phyloP scores from a whole-genome alignment of 768 basidiomycete species.

The Chalciporus pseudorubinellus region DNA sequence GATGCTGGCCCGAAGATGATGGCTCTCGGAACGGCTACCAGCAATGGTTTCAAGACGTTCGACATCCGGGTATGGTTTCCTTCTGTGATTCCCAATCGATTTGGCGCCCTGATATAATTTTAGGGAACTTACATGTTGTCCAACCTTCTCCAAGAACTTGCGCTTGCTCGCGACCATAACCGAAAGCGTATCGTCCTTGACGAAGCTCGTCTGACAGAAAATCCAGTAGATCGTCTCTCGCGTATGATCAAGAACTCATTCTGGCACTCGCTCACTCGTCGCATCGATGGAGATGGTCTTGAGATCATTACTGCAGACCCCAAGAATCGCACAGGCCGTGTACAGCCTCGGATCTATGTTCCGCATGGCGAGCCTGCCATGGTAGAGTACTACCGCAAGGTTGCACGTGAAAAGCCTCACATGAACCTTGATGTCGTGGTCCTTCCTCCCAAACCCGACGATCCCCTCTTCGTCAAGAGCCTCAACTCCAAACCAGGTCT shows the following conservation, averaged over 20 bases:
- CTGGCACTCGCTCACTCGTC: constrained; percentile 95
- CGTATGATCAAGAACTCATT: constrained; percentile 98
- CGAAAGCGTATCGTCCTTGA: constrained; percentile 98
- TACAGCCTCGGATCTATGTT: constrained; percentile 92
- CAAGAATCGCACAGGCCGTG: constrained; percentile 90
- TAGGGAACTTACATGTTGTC: constrained; percentile 99
- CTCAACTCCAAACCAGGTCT: constrained; percentile 94
- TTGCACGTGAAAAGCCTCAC: constrained; percentile 89
- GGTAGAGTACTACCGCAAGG: constrained; percentile 92
- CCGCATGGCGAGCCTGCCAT: constrained; percentile 91
- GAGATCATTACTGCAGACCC: constrained; percentile 98
- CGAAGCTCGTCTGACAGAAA: constrained; percentile 95
- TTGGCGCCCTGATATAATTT: constrained; percentile 12
- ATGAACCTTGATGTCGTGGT: constrained; percentile 92
- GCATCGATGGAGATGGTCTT: constrained; percentile 95
- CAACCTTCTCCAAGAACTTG: constrained; percentile 97
- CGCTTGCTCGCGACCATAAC: constrained; percentile 91
- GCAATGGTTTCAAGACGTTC: constrained; percentile 97
- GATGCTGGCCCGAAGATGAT: constrained; percentile 97
- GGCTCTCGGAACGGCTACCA: constrained; percentile 92
- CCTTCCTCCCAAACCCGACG: constrained; percentile 82
- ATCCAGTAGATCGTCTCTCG: constrained; percentile 93
- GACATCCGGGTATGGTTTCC: constrained; percentile 74
- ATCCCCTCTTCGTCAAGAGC: constrained; percentile 86
- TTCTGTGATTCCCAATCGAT: background rate